Evolutionary conservation across 352 stramenopile species (phyloP).

Genomic region (Globisporangium spiculum): DNA sequence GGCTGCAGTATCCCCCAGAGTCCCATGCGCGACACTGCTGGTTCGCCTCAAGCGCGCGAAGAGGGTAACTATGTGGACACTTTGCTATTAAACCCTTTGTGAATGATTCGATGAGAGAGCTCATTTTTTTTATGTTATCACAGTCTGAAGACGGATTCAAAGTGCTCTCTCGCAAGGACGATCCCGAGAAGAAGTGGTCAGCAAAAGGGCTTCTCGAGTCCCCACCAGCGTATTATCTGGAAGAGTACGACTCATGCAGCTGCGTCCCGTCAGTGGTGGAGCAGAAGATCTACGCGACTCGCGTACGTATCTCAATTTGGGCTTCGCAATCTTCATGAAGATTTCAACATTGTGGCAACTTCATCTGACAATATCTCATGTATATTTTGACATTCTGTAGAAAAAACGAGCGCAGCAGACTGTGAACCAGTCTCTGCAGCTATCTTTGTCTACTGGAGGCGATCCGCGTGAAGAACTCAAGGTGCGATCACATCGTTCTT

Average conservation of each 20-base stretch:
- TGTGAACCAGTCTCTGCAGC: conserved; percentile 25
- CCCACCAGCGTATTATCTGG: conserved; percentile 42
- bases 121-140: not conserved
- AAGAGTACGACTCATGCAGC: conserved; percentile 50
- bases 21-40: conserved; percentile 81
- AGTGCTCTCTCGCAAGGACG: conserved; percentile 51
- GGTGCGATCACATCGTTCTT: conserved; percentile 12
- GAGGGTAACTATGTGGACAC: conserved; percentile 24
- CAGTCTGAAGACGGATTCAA: conserved; percentile 60
- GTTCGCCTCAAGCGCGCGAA: conserved; percentile 57
- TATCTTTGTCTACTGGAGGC: conserved; percentile 12
- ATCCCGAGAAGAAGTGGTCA: conserved; percentile 48
- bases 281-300: conserved; percentile 55
- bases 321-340: not conserved
- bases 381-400: conserved; percentile 17
- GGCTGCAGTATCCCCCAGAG: conserved; percentile 35
- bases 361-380: not conserved
- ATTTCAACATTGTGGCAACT: not conserved
- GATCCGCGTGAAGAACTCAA: conserved; percentile 28
- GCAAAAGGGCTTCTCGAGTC: conserved; percentile 39
- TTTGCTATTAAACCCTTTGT: not conserved
- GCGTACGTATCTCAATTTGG: conserved; percentile 23
- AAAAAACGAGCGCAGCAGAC: conserved; percentile 24
- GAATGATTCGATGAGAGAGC: not conserved
- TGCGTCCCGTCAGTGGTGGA: conserved; percentile 48